phyloP scores from a whole-genome alignment of 495 filamentous ascomycete genomes.

The Xylaria palmicola region DNA sequence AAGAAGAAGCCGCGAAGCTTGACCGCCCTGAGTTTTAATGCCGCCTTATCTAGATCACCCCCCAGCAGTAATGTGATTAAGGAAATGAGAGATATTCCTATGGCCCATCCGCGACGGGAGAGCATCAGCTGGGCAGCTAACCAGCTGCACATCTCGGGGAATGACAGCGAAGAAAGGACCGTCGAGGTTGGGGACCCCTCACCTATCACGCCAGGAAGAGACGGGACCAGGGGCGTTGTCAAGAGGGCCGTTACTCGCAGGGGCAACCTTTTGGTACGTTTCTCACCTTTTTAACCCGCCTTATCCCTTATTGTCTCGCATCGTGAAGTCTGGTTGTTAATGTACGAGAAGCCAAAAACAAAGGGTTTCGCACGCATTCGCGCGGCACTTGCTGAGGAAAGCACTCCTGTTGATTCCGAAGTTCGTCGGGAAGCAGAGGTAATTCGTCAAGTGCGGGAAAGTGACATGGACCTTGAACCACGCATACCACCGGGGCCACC shows the following conservation, averaged over 20 bases:
- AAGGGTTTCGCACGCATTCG: constrained; percentile 92
- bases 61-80: constrained; percentile 35
- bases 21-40: constrained; percentile 39
- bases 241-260: constrained; percentile 76
- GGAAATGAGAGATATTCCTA: constrained; percentile 34
- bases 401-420: constrained; percentile 81
- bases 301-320: not conserved
- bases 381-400: constrained; percentile 85
- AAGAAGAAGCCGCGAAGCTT: constrained; percentile 40
- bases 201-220: constrained; percentile 41
- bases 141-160: constrained; percentile 80
- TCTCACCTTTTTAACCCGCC: too few species aligned
- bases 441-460: constrained; percentile 86
- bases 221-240: constrained; percentile 54
- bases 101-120: constrained; percentile 64
- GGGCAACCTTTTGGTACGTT: constrained; percentile 79
- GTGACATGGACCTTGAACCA: constrained; percentile 53
- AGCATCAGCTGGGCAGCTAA: constrained; percentile 84
- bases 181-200: constrained; percentile 49
- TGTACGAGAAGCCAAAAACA: constrained; percentile 68
- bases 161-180: constrained; percentile 74
- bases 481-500: constrained; percentile 23
- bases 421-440: constrained; percentile 91
- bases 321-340: not conserved
- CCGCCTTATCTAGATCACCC: constrained; percentile 43